phyloP scores from a whole-genome alignment of 140 eudicot species.

The Senecio squalidus region DNA sequence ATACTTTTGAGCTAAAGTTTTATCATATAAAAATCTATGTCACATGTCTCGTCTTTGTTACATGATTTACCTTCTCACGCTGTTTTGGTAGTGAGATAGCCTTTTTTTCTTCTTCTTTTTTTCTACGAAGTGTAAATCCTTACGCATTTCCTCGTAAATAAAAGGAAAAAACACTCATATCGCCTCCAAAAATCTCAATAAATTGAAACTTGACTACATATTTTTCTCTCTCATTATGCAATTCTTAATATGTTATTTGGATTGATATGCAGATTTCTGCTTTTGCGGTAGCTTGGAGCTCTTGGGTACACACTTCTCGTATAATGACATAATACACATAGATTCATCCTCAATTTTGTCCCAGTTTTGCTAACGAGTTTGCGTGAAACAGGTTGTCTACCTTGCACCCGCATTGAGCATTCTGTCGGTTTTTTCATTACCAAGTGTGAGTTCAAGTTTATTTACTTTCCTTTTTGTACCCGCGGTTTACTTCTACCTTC shows the following conservation, averaged over 20 bases:
- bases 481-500: background rate
- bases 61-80: too few relatives aligned
- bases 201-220: background rate
- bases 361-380: background rate
- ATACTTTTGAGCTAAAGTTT: background rate
- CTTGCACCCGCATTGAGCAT: constrained; percentile 47
- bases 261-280: constrained; percentile 57
- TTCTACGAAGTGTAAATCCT: too few relatives aligned
- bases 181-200: too few relatives aligned
- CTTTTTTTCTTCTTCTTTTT: too few relatives aligned
- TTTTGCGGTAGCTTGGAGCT: constrained; percentile 62
- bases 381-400: constrained; percentile 56
- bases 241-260: background rate
- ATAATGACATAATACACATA: too few relatives aligned
- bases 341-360: background rate
- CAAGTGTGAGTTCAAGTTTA: constrained; percentile 56
- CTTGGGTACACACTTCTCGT: constrained; percentile 48
- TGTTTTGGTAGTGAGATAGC: too few relatives aligned
- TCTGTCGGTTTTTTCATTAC: constrained; percentile 47
- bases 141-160: too few relatives aligned
- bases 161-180: too few relatives aligned
- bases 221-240: background rate
- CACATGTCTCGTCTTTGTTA: too few relatives aligned
- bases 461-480: background rate
- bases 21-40: background rate